phyloP scores from a whole-genome alignment of 768 basidiomycete species.

The Boletus vermiculosoides region DNA sequence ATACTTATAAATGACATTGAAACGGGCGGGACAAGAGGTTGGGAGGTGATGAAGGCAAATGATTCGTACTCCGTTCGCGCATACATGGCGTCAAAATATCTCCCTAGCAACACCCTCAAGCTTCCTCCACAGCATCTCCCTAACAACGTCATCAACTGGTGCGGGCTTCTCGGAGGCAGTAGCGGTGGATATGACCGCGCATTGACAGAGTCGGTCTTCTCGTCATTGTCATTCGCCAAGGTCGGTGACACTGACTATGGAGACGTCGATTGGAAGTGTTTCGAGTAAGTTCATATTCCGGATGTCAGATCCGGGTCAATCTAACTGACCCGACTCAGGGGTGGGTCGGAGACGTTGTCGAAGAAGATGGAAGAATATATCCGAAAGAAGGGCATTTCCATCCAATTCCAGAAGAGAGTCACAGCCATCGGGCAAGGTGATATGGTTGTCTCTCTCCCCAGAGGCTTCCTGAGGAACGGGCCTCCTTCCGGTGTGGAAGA shows the following conservation, averaged over 20 bases:
- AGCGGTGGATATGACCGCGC: conserved; percentile 36
- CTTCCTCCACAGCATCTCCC: conserved; percentile 21
- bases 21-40: conserved; percentile 17
- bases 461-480: not conserved
- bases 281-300: conserved; percentile 25
- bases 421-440: conserved; percentile 14
- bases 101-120: conserved; percentile 19
- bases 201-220: conserved; percentile 37
- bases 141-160: conserved; percentile 31
- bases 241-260: not conserved
- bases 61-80: conserved; percentile 34
- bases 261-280: conserved; percentile 28
- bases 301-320: not conserved
- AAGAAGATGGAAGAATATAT: conserved; percentile 25
- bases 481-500: not conserved
- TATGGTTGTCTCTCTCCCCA: conserved; percentile 8
- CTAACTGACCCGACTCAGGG: conserved; percentile 9
- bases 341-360: conserved; percentile 25
- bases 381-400: not conserved
- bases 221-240: conserved; percentile 25
- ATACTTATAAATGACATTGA: conserved; percentile 22
- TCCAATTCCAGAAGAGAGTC: conserved; percentile 20
- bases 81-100: conserved; percentile 24
- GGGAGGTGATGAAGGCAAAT: conserved; percentile 26
- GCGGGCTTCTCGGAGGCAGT: conserved; percentile 31